phyloP scores from a whole-genome alignment of 257 asterid genomes.

The Fraxinus americana region DNA sequence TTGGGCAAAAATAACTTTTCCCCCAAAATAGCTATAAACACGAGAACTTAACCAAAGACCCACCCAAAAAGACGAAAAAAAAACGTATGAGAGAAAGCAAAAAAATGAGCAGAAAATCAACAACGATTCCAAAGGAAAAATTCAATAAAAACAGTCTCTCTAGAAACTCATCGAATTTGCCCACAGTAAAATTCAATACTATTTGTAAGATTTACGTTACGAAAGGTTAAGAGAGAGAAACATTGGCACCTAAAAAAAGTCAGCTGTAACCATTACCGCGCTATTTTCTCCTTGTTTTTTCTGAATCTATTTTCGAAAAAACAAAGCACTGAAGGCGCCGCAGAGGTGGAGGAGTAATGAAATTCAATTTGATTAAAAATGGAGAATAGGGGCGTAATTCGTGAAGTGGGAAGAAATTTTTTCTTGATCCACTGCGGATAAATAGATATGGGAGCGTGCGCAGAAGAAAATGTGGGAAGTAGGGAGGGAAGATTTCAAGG shows the following conservation, averaged over 20 bases:
- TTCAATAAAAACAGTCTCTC: background rate
- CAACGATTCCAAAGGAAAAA: background rate
- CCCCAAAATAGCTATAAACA: background rate
- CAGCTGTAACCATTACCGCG: background rate
- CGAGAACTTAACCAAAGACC: slow-evolving; percentile 11
- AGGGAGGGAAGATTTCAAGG: background rate
- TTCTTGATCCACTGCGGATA: background rate
- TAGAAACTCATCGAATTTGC: background rate
- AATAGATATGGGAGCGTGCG: background rate
- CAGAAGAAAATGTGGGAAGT: background rate
- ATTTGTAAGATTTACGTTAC: background rate
- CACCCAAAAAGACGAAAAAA: slow-evolving; percentile 4
- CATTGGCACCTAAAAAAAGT: background rate
- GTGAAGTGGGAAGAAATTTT: background rate
- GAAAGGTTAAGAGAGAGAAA: background rate
- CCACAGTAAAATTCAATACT: background rate
- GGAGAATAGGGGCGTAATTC: background rate
- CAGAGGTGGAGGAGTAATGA: background rate
- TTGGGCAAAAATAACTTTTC: slow-evolving; percentile 18
- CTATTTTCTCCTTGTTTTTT: background rate
- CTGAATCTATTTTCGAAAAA: background rate
- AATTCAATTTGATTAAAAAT: background rate
- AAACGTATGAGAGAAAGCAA: background rate
- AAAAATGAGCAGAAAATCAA: background rate
- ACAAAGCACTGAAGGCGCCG: background rate